phyloP scores from a whole-genome alignment of 176 grass and related monocot genomes.

The Aegilops bicornis region DNA sequence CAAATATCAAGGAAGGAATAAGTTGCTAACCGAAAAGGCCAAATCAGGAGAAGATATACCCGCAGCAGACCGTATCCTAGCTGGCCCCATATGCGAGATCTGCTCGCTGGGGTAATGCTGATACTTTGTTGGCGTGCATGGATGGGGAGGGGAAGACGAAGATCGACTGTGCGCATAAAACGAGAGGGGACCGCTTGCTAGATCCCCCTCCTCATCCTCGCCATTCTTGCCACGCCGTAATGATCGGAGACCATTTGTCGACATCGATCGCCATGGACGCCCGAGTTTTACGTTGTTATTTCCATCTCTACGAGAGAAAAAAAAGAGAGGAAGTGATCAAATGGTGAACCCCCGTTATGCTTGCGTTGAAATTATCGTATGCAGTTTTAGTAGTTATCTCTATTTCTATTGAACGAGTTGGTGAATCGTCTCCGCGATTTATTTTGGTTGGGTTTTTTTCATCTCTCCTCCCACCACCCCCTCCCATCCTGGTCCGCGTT shows the following conservation, averaged over 20 bases:
- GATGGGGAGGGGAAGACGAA: neutral
- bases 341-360: neutral
- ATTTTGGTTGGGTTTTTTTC: too few species aligned
- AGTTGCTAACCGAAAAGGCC: neutral
- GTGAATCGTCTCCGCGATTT: too few species aligned
- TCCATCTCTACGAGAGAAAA: neutral
- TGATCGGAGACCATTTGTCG: neutral
- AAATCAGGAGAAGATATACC: neutral
- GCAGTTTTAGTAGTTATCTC: too few species aligned
- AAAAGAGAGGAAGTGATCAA: too few species aligned
- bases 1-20: neutral
- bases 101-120: constrained; percentile 3
- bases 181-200: neutral
- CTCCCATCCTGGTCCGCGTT: too few species aligned
- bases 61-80: neutral
- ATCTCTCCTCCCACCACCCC: too few species aligned
- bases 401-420: too few species aligned
- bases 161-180: neutral
- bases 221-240: neutral
- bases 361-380: neutral
- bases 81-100: constrained; percentile 9
- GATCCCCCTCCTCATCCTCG: neutral
- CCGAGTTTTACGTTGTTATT: neutral
- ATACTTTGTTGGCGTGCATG: constrained; percentile 6
- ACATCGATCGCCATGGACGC: neutral